Evolutionary conservation across 257 asterid species (phyloP), one percentile per base, ranked within the genome.

Genomic region (Solanum peruvianum): DNA sequence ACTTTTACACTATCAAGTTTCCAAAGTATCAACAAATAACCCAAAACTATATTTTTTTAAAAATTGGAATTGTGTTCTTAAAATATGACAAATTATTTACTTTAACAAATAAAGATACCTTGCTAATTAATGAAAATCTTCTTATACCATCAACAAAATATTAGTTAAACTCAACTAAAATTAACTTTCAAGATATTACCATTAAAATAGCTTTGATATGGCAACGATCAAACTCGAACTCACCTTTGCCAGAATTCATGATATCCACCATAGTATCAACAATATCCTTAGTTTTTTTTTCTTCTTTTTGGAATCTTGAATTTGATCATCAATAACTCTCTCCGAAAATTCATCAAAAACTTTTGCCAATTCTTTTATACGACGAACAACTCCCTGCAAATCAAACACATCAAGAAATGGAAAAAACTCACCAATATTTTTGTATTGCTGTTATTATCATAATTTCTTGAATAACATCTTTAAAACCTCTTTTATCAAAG

Each of bases 361-460:
- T 8, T 8, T 49, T 5, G 60, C 21, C 60, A 49, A 49, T 15
- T 49, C 35, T 33, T 33, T 33, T 33, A 33, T 33, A 33, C 4
- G 35, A 33, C 35, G 5, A 33, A 33, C 5, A 33, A 33, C 35
- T 33, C 35, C 35, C 35, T 33, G 35, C 35, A 33, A 56, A 25
- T 88, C 90, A 86, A 86, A 86, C 52, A 58, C 52, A 16, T 71
- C 73, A 42, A 88, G 85, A 58, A 45, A 82, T 14, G 88, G 88
- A 39, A 88, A 60, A 21, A 56, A 86, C 4, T 86, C 90, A 33
- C 86, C 86, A 25, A 88, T 33, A 60, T n/a, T 86, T 83, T 11
- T 87, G 87, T 58, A n/a, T 31, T 3, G 89, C 87, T 3, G 21
- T 7, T 23, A 86, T 1, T 13, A 45, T 42, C 52, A 66, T 4